Base-by-base conservation (phyloP, 2,329 filamentous ascomycete genomes). In the Sporothrix schenckii region DNA sequence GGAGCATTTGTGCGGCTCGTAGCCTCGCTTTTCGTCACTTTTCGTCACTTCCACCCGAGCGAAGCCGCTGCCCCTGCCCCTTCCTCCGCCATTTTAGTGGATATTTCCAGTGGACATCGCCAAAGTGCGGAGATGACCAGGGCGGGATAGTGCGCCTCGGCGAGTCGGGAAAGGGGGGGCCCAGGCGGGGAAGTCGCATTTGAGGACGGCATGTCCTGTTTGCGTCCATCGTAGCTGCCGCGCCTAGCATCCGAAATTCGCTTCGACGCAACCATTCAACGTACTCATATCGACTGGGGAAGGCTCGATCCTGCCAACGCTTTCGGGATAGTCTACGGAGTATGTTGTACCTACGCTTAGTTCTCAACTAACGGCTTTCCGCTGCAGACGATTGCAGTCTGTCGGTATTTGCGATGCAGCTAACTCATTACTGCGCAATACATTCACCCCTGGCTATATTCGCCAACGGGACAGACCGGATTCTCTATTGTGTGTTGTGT, bases 111-210 rank as follows among this genome's bases (percentile, higher is more conserved):
- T 4, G 47, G 10, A 3, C 10, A n/a, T 24, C 16, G 16, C 2
- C 7, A 30, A 52, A 66, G 63, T 53, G 53, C 60, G 66, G 66
- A 58, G 66, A 34, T 39, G 66, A n/a, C 34, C 60, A 47, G 49
- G 14, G 50, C 24, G 41, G 53, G 41, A 68, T 49, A 60, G 66
- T 52, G 66, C 66, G 53, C 53, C 66, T 68, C 66, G 66, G 66
- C 53, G 58, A 16, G 19, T 68, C 44, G 49, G 50, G 30, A 34
- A 41, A 24, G 53, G 16, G 53, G 16, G 34, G 11, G n/a, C 24
- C 47, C 24, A 16, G 21, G 66, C 30, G 52, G 34, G 66, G 34
- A 58, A 50, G 39, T n/a, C 27, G 50, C 52, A 27, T 16, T 47
- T 39, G 6, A 9, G 27, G 27, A n/a, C 53, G 30, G 53, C 14